Evolutionary conservation across 768 basidiomycete genomes (phyloP).

Genomic region (Tulasnella sp.): DNA sequence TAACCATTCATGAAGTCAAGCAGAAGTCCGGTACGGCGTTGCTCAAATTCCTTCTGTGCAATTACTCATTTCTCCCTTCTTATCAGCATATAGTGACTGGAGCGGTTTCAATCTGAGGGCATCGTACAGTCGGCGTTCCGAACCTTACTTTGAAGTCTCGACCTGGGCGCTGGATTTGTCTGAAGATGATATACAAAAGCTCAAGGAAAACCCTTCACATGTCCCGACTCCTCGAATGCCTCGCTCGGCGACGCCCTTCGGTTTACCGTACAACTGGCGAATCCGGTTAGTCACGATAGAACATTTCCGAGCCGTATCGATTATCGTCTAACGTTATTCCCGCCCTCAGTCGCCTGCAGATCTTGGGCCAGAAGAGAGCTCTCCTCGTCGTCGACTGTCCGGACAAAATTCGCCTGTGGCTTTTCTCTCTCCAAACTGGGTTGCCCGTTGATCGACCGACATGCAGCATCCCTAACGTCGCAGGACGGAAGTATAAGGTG

Average conservation of each 20-base stretch:
- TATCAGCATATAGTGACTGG: not conserved
- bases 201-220: not conserved
- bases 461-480: not conserved
- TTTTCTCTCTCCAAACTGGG: not conserved
- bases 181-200: conserved; percentile 23
- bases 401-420: conserved; percentile 14
- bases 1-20: not conserved
- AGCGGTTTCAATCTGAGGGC: not conserved
- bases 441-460: not conserved
- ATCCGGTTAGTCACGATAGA: conserved; percentile 26
- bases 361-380: conserved; percentile 30
- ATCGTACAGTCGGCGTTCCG: not conserved
- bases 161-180: conserved; percentile 26
- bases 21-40: not conserved
- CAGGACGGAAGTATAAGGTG: not conserved
- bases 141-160: not conserved
- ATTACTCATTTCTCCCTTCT: not conserved
- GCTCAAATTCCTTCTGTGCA: not conserved
- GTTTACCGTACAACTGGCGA: conserved; percentile 24
- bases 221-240: not conserved
- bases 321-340: conserved; percentile 13
- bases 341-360: conserved; percentile 23
- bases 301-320: not conserved
- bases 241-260: conserved; percentile 18
- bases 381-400: conserved; percentile 33